phyloP scores from a whole-genome alignment of 441 rosid species.

The Populus hybrid region DNA sequence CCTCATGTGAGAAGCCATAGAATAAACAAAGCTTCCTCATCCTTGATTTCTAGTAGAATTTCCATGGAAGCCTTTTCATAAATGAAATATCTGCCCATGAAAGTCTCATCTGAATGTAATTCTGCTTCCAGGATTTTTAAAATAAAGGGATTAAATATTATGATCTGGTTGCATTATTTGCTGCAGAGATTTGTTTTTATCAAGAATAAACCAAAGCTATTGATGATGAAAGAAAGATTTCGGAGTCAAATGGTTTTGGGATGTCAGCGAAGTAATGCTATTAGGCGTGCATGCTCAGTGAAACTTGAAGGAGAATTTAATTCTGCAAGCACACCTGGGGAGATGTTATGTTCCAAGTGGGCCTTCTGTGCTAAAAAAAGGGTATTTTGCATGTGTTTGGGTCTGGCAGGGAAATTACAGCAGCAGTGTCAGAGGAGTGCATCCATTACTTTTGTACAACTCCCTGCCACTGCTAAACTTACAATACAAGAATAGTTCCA shows the following conservation, averaged over 20 bases:
- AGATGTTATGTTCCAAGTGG: slow-evolving; percentile 28
- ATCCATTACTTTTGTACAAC: slow-evolving; percentile 21
- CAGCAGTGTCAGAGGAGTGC: slow-evolving; percentile 23
- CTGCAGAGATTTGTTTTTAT: too few relatives aligned
- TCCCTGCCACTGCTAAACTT: slow-evolving; percentile 33
- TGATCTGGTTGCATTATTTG: not conserved
- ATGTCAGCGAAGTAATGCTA: not conserved
- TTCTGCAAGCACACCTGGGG: slow-evolving; percentile 16
- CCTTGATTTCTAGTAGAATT: too few relatives aligned
- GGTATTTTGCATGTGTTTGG: slow-evolving; percentile 41
- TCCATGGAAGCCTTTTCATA: too few relatives aligned
- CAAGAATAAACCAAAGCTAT: too few relatives aligned
- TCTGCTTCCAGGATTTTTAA: not conserved
- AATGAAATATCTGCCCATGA: not conserved
- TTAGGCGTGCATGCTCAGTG: slow-evolving; percentile 1
- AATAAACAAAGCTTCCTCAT: too few relatives aligned
- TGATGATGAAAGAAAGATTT: too few relatives aligned
- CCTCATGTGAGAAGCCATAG: too few relatives aligned
- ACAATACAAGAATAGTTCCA: slow-evolving; percentile 33
- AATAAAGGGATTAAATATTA: not conserved
- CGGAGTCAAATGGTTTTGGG: too few relatives aligned
- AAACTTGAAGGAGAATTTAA: slow-evolving; percentile 6
- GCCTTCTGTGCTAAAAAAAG: slow-evolving; percentile 29
- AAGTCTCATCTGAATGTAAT: not conserved
- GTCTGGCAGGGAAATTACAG: slow-evolving; percentile 30